These are phyloP conservation scores for Anisodus tanguticus DNA, from an alignment of 257 asterid genomes.

Conservation along the genomic window DNA sequence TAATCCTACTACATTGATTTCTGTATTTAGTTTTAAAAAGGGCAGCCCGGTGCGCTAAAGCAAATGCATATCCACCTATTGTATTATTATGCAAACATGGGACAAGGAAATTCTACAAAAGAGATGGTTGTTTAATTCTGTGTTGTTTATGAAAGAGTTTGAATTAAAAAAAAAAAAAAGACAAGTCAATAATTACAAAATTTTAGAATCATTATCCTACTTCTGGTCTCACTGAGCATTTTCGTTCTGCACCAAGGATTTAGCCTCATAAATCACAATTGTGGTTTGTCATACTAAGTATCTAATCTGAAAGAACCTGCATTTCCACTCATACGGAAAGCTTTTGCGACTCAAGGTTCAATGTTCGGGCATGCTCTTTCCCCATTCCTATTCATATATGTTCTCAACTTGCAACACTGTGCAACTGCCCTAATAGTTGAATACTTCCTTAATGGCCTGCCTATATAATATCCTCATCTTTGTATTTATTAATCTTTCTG, in stretches of 20 bases:
- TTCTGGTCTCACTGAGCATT: background rate
- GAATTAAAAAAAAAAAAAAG: background rate
- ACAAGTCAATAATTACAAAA: background rate
- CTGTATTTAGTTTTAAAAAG: background rate
- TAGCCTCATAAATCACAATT: background rate
- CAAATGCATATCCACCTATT: background rate
- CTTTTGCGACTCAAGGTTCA: background rate
- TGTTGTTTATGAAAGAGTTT: background rate
- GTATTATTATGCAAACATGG: background rate
- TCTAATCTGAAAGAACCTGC: background rate
- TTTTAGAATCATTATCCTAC: background rate
- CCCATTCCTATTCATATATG: background rate
- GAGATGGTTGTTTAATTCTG: background rate
- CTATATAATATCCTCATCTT: background rate
- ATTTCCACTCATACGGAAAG: background rate
- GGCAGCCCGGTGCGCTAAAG: background rate
- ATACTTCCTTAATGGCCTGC: background rate
- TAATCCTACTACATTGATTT: background rate
- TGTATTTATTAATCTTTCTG: background rate
- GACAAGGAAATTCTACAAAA: background rate
- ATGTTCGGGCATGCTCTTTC: background rate
- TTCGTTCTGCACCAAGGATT: background rate
- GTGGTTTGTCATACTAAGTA: background rate
- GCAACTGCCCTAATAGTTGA: background rate
- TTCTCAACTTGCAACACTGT: background rate